Evolutionary conservation across 108 stramenopile species (phyloP).

Genomic region (Licmophora abbreviata): DNA sequence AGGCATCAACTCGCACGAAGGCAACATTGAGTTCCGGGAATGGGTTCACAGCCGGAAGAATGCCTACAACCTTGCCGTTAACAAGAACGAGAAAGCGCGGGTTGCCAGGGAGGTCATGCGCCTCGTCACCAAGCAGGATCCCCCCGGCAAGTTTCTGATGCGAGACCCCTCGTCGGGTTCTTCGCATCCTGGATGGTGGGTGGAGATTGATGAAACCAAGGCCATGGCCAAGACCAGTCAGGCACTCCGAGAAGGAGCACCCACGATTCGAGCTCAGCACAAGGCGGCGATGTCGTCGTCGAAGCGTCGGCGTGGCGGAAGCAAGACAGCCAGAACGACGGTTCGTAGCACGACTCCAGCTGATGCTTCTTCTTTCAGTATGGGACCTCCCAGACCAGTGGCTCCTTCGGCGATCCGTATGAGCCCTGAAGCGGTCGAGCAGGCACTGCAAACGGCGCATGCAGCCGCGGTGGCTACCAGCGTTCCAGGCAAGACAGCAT

Average conservation of each 20-base stretch:
- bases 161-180: conserved; percentile 17
- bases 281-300: conserved; percentile 5
- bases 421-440: too few relatives aligned
- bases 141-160: conserved; percentile 72
- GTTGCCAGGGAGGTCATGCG: conserved; percentile 58
- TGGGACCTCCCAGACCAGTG: neutral
- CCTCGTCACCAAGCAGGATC: conserved; percentile 27
- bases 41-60: conserved; percentile 65
- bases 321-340: too few relatives aligned
- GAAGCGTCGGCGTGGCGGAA: neutral
- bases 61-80: conserved; percentile 57
- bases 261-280: conserved; percentile 53
- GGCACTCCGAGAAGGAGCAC: conserved; percentile 80
- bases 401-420: too few relatives aligned
- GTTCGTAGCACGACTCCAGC: conserved; percentile 1
- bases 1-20: conserved; percentile 67
- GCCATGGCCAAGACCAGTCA: conserved; percentile 78
- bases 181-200: conserved; percentile 38
- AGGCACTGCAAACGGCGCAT: too few relatives aligned
- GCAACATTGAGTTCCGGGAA: conserved; percentile 62
- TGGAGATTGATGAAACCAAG: conserved; percentile 57
- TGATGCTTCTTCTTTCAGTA: neutral
- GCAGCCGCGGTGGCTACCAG: too few relatives aligned
- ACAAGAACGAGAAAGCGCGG: conserved; percentile 58
- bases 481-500: too few relatives aligned